A percentile compares a stretch with the other conserved stretches of the same genome.
phyloP scores from a whole-genome alignment of 2,329 filamentous ascomycete genomes.

The Sporothrix globosa region DNA sequence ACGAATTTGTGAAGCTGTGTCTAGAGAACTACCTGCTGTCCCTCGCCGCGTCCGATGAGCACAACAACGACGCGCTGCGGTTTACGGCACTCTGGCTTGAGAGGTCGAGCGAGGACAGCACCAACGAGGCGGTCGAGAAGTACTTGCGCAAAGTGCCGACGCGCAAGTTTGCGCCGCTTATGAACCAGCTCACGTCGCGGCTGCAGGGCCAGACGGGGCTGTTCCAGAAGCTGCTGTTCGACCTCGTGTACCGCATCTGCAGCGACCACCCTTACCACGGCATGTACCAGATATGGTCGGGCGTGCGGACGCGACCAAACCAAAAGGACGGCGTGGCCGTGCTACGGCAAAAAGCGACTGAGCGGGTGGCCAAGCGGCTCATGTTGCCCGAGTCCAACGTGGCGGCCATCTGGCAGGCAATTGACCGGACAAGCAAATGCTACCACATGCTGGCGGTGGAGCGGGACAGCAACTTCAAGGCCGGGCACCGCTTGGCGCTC shows the following conservation, averaged over 20 bases:
- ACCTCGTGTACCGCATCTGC: constrained; percentile 81
- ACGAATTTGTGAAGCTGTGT: constrained; percentile 83
- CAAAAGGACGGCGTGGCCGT: constrained; percentile 73
- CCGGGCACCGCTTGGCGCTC: constrained; percentile 62
- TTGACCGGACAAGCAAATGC: constrained; percentile 72
- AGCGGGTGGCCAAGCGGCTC: constrained; percentile 66
- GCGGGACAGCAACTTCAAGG: constrained; percentile 67
- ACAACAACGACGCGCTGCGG: constrained; percentile 85
- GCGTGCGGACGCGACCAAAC: constrained; percentile 69
- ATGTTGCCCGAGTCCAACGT: constrained; percentile 53
- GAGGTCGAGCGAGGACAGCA: constrained; percentile 72
- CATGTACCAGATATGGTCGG: constrained; percentile 94
- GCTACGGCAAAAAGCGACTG: constrained; percentile 74
- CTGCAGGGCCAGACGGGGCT: constrained; percentile 68
- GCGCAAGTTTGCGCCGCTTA: constrained; percentile 86
- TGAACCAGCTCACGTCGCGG: constrained; percentile 96
- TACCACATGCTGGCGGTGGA: constrained; percentile 68
- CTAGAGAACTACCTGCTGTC: constrained; percentile 91
- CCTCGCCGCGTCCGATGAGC: constrained; percentile 80
- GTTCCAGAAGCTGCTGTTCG: constrained; percentile 77
- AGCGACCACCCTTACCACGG: constrained; percentile 93
- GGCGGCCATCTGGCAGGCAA: constrained; percentile 66
- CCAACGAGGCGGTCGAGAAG: constrained; percentile 74
- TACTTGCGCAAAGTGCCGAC: constrained; percentile 77
- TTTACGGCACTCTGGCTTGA: constrained; percentile 96